phyloP scores from a whole-genome alignment of 371 early-diverging fungal species.

The Zopfochytrium polystomum region DNA sequence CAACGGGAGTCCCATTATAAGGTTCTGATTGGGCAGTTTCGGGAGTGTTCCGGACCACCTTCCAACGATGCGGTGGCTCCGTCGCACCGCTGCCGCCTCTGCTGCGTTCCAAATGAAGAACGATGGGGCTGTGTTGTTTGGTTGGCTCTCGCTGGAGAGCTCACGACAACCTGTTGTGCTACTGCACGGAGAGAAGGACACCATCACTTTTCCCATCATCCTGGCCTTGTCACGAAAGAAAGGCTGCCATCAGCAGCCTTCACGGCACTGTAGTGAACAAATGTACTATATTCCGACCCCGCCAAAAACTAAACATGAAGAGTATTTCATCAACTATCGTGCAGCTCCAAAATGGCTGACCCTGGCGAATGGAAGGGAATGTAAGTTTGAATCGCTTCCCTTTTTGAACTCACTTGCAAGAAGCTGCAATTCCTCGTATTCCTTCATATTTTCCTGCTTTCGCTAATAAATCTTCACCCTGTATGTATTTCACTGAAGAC shows the following conservation, averaged over 20 bases:
- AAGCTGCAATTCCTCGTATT: constrained; percentile 33
- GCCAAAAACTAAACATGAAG: too few relatives aligned
- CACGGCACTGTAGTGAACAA: too few relatives aligned
- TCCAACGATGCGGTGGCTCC: constrained; percentile 13
- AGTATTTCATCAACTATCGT: constrained; percentile 18
- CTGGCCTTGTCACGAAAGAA: too few relatives aligned
- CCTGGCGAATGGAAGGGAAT: constrained; percentile 1
- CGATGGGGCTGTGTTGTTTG: too few relatives aligned
- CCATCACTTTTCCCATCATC: too few relatives aligned
- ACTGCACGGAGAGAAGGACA: too few relatives aligned
- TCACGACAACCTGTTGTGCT: too few relatives aligned
- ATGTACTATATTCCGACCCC: too few relatives aligned
- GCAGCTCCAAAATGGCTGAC: constrained; percentile 23
- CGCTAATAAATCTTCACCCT: too few relatives aligned
- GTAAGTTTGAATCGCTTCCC: neutral
- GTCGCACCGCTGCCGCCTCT: constrained; percentile 13
- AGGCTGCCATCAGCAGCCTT: too few relatives aligned
- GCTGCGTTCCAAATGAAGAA: too few relatives aligned
- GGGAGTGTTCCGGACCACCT: constrained; percentile 18
- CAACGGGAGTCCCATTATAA: constrained; percentile 10
- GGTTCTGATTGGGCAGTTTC: constrained; percentile 13
- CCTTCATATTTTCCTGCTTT: constrained; percentile 33
- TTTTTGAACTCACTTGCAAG: constrained; percentile 11
- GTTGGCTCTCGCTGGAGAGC: too few relatives aligned
- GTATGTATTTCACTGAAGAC: neutral